Percentiles rank a stretch among this genome's conserved stretches.
Conservation (phyloP, 1,284 basidiomycete genomes). For the Singerocomus inundabilis region DNA sequence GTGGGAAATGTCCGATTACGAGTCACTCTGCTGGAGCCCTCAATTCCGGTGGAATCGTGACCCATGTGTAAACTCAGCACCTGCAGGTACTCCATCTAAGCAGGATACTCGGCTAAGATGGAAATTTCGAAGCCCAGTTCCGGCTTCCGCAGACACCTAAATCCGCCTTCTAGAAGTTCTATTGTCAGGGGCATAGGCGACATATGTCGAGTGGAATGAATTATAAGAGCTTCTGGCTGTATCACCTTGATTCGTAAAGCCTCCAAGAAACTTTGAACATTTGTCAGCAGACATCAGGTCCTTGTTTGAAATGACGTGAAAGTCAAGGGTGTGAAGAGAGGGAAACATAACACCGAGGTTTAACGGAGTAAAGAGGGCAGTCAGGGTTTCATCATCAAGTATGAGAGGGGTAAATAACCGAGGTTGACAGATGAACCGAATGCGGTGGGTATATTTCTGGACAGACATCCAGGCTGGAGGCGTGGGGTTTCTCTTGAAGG, state of each 20-base stretch:
- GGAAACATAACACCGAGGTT: conserved; percentile 29
- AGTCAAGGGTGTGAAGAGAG: conserved; percentile 26
- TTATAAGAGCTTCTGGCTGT: conserved; percentile 18
- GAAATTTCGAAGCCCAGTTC: conserved; percentile 24
- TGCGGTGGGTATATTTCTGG: conserved; percentile 27
- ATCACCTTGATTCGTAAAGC: conserved; percentile 22
- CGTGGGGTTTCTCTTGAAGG: conserved; percentile 21
- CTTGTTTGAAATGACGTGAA: conserved; percentile 25
- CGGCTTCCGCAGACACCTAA: conserved; percentile 26
- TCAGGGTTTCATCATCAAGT: conserved; percentile 24
- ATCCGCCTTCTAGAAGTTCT: conserved; percentile 16
- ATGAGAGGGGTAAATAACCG: conserved; percentile 20
- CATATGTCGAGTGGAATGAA: conserved; percentile 25
- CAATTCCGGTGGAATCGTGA: conserved; percentile 5
- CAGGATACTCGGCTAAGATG: conserved; percentile 26
- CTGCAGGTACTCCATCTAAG: conserved; percentile 20
- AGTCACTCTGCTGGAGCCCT: neutral
- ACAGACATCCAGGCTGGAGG: conserved; percentile 25
- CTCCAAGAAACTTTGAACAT: conserved; percentile 24
- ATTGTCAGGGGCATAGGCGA: conserved; percentile 14
- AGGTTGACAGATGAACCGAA: conserved; percentile 25
- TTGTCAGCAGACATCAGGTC: conserved; percentile 17
- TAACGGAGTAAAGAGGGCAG: conserved; percentile 20
- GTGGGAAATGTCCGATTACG: conserved; percentile 17
- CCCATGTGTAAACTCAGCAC: conserved; percentile 24